These are phyloP conservation scores for Spongiforma sp. DNA, from an alignment of 1,284 basidiomycete species.

Conservation along the genomic window DNA sequence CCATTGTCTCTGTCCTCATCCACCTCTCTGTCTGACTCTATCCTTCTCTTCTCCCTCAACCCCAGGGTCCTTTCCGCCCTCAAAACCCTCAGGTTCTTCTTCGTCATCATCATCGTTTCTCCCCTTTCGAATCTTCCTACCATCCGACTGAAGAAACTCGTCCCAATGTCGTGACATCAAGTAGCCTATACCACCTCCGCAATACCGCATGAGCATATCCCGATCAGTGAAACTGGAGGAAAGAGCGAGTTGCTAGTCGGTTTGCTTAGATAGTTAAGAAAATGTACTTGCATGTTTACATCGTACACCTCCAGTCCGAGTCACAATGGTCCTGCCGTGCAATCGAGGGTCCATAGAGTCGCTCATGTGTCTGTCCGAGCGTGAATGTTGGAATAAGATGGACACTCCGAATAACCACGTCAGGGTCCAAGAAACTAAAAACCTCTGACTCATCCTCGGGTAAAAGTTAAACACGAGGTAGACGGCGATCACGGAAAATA, in stretches of 20 bases:
- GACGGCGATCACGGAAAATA: not conserved
- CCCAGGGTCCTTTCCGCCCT: too few species aligned
- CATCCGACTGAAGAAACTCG: too few species aligned
- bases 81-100: too few species aligned
- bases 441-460: not conserved
- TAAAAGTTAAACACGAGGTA: not conserved
- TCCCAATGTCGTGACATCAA: not conserved
- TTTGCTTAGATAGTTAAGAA: not conserved
- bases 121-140: too few species aligned
- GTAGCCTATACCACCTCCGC: not conserved
- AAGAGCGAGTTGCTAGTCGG: not conserved
- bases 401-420: not conserved
- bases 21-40: too few species aligned
- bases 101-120: too few species aligned
- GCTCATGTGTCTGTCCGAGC: not conserved
- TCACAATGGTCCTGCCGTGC: not conserved
- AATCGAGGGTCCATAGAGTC: not conserved
- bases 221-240: not conserved
- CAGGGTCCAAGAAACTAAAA: not conserved
- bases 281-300: not conserved
- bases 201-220: not conserved
- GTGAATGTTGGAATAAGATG: not conserved
- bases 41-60: too few species aligned
- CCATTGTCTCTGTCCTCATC: too few species aligned
- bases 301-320: not conserved